Base-by-base conservation (phyloP, 2,329 filamentous ascomycete species). In the Fusarium paranaense region DNA sequence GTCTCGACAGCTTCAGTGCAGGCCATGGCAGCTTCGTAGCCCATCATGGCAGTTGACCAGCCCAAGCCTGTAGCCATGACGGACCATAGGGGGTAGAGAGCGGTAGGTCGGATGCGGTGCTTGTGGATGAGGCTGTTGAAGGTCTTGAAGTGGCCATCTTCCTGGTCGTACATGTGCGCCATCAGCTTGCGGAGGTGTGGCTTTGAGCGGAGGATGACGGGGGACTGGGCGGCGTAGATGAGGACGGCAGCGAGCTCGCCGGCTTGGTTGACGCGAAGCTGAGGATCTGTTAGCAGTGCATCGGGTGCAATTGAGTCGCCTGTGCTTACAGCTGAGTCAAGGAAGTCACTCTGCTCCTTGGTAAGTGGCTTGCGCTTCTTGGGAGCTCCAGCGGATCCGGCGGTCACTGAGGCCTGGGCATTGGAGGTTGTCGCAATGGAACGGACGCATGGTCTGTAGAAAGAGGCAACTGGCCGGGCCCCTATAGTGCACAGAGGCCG, bases 1-100 rank as follows among this genome's bases (percentile, higher is more conserved):
- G 96, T 99, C 87, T 99, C 97, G 2, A 99, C 96, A 1, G 97
- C 97, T 84, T 99, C 97, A 1, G 97, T 98, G 82, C 97, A 99
- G 14, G 97, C 97, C 97, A 99, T 99, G 38, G 97, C 96, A 2
- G 96, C 95, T 84, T 98, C 95, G 58, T 95, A 90, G 1, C 97
- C 95, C 88, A 99, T 89, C 47, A 97, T 85, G 0, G 94, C 97
- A 0, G 97, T 99, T 6, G 90, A 89, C 95, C 97, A 98, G 20
- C 97, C 97, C 9, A 99, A 84, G 0, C 92, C 90, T 0, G 93
- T 92, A 1, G 97, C 94, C 13, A 95, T 90, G 9, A 91, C 87
- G 50, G 92, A 90, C 97, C 97, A 99, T 3, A 98, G 73, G 0
- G 97, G 97, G 80, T 97, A 97, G 86, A 99, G 93, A 14, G 93